Evolutionary conservation across 2,329 filamentous ascomycete species (phyloP).

Genomic region (Blastomyces gilchristii): DNA sequence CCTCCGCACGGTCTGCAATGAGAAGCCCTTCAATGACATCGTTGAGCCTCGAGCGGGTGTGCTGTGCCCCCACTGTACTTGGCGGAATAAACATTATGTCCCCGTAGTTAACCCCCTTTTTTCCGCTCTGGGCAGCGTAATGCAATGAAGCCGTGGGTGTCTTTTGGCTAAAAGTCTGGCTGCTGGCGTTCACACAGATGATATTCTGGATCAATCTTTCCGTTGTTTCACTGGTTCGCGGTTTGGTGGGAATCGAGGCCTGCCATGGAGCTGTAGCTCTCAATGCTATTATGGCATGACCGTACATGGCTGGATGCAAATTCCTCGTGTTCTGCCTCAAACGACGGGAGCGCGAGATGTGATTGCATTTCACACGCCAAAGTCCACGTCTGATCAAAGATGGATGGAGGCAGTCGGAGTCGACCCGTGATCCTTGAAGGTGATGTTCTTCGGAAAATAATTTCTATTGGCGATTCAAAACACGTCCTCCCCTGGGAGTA

Average conservation of each 20-base stretch:
- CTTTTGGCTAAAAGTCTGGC: not conserved
- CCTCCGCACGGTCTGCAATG: not conserved
- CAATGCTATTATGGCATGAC: too few relatives aligned
- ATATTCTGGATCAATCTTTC: not conserved
- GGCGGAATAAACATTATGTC: not conserved
- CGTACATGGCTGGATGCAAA: not conserved
- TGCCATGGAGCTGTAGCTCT: too few relatives aligned
- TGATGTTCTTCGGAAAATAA: too few relatives aligned
- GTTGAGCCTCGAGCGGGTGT: not conserved
- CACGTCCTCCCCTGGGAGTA: too few relatives aligned
- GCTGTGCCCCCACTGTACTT: not conserved
- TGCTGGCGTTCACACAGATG: not conserved
- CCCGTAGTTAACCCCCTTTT: not conserved
- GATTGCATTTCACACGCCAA: not conserved
- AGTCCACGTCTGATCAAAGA: not conserved
- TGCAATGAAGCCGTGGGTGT: not conserved
- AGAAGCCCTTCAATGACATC: not conserved
- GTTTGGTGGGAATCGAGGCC: not conserved
- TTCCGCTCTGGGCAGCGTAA: not conserved
- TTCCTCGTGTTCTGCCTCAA: not conserved
- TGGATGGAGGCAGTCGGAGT: not conserved
- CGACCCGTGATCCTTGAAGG: too few relatives aligned
- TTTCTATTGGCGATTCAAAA: too few relatives aligned
- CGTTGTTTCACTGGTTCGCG: not conserved
- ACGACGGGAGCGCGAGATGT: too few relatives aligned